These are phyloP conservation scores for Melampsora larici-populina DNA, from an alignment of 1,284 basidiomycete species.

Conservation along the genomic window DNA sequence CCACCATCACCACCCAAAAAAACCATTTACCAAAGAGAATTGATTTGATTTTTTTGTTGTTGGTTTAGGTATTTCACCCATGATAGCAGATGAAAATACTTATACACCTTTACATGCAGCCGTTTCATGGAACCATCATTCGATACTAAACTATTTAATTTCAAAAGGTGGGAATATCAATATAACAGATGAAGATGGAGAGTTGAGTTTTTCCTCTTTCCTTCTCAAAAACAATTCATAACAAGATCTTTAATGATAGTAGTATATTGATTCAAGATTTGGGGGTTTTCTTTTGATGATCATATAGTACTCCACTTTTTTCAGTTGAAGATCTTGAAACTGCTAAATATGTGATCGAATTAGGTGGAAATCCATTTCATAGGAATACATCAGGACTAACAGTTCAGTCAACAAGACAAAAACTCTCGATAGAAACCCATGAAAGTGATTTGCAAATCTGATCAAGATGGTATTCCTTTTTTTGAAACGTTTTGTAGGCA, in stretches of 20 bases:
- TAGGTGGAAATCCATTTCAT: constrained; percentile 68
- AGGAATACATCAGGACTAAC: constrained; percentile 70
- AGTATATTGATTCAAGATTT: neutral
- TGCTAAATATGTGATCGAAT: constrained; percentile 71
- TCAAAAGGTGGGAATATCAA: constrained; percentile 80
- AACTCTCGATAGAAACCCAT: constrained; percentile 5
- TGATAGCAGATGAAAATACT: constrained; percentile 69
- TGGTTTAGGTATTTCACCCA: constrained; percentile 65
- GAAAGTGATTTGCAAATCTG: no score
- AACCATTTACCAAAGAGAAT: neutral
- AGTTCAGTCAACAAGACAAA: constrained; percentile 58
- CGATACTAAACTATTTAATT: constrained; percentile 73
- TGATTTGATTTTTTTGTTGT: constrained; percentile 21
- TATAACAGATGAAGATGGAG: constrained; percentile 76
- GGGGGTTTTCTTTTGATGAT: neutral
- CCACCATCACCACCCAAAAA: no score
- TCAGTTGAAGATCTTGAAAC: constrained; percentile 78
- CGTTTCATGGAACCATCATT: constrained; percentile 78
- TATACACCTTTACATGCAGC: constrained; percentile 97
- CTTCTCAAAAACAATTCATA: no score
- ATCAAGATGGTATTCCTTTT: no score
- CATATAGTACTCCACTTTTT: constrained; percentile 70
- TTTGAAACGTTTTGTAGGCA: constrained; percentile 60
- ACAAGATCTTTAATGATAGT: no score
- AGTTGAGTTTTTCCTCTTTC: constrained; percentile 52